phyloP scores from a whole-genome alignment of 495 filamentous ascomycete genomes.

The Aspergillus incahuasiensis region DNA sequence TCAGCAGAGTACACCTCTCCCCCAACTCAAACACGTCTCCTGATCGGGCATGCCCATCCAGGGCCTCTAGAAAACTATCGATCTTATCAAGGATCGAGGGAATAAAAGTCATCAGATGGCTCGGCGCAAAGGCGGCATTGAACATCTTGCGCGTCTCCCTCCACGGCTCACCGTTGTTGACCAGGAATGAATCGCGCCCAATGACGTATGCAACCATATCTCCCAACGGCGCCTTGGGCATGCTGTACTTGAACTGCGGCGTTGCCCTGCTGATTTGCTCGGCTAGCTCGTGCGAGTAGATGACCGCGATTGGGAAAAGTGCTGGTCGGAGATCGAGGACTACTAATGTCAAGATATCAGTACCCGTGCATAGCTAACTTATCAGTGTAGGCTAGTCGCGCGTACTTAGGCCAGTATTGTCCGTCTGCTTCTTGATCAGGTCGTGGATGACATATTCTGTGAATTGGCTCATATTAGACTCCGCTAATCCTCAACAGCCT shows the following conservation, averaged over 20 bases:
- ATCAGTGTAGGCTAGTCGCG: too few relatives aligned
- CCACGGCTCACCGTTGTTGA: conserved; percentile 27
- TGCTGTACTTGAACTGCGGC: conserved; percentile 36
- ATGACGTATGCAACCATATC: conserved; percentile 24
- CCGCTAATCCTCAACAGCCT: too few relatives aligned
- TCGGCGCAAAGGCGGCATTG: conserved; percentile 35
- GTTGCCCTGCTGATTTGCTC: conserved; percentile 29
- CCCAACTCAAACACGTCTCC: too few relatives aligned
- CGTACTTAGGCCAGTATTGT: too few relatives aligned
- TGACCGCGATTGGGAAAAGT: conserved; percentile 13
- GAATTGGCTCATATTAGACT: too few relatives aligned
- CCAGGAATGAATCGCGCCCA: conserved; percentile 25
- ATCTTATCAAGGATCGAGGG: conserved; percentile 12
- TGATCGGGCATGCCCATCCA: too few relatives aligned
- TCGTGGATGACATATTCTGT: too few relatives aligned
- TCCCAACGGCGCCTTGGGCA: conserved; percentile 38
- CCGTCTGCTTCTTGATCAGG: too few relatives aligned
- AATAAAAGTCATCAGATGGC: conserved; percentile 32
- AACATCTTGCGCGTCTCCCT: conserved; percentile 33
- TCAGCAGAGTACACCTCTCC: too few relatives aligned
- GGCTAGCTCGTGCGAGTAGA: conserved; percentile 19
- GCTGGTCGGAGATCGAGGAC: conserved; percentile 36
- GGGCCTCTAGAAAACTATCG: too few relatives aligned
- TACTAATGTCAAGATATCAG: background rate
- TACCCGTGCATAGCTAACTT: too few relatives aligned